Base-by-base conservation (phyloP, 306 rosid species). In the Rosa chinensis region DNA sequence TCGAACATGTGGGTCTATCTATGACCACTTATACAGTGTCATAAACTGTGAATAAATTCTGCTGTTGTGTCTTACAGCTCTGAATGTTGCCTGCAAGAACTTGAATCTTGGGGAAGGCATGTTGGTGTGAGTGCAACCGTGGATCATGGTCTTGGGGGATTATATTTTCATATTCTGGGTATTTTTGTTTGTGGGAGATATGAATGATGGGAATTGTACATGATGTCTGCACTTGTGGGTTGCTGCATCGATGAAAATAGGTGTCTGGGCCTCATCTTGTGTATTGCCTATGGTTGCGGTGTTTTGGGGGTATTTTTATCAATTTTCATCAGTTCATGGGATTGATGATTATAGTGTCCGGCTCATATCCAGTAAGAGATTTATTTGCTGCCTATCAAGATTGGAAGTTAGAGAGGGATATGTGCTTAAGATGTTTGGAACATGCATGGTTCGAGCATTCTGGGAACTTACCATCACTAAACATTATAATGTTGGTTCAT, bases 51-150 rank as follows among this genome's bases (percentile, higher is more conserved):
- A 89, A 92, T 94, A 92, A 92, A 91, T 79, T 88, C 83, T 89
- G 73, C 87, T 87, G 82, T 94, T 92, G 86, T 93, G 91, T 94
- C 89, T 94, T 94, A 90, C 98, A 94, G 98, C 98, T 92, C 78
- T 83, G 91, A 85, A 78, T 90, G 88, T 80, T 82, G 88, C 89
- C 88, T 76, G 80, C 90, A 72, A 89, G 87, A 87, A 89, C 77
- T 63, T 84, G 88, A 25, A 94, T 95, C 90, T 92, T 94, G 85
- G 89, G 28, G 97, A 91, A 87, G 93, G 93, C 94, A 86, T 79
- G 86, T 85, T 84, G 88, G 91, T 82, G 74, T 88, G 90, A 92
- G 82, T 90, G 89, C 92, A 59, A 85, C 83, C 87, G 85, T 88
- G 92, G 90, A 85, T 87, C 86, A 85, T 84, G 89, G 83, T 82